phyloP scores from a whole-genome alignment of 768 basidiomycete species.

The Suillus subaureus region DNA sequence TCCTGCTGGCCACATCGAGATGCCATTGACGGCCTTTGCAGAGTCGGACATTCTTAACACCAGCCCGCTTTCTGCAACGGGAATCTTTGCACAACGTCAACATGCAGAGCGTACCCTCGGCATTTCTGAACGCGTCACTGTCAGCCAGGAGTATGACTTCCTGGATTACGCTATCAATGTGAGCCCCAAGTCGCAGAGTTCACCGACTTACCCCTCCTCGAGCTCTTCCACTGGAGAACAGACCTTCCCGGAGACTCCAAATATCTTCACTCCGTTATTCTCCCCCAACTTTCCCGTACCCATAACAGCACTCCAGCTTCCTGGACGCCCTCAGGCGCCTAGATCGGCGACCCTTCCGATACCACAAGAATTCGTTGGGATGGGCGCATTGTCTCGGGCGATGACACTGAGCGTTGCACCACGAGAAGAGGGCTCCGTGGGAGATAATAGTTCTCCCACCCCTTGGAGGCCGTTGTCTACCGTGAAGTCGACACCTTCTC shows the following conservation, averaged over 20 bases:
- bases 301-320: slow-evolving; percentile 12
- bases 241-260: slow-evolving; percentile 79
- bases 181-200: slow-evolving; percentile 31
- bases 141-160: too few species aligned
- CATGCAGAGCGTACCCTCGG: slow-evolving; percentile 37
- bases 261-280: slow-evolving; percentile 56
- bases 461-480: slow-evolving; percentile 22
- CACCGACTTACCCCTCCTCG: slow-evolving; percentile 28
- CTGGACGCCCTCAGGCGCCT: slow-evolving; percentile 23
- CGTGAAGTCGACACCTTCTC: slow-evolving; percentile 2
- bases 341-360: slow-evolving; percentile 37
- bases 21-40: slow-evolving; percentile 32
- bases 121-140: slow-evolving; percentile 49
- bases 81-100: slow-evolving; percentile 40
- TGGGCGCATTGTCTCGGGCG: slow-evolving; percentile 43
- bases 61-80: slow-evolving; percentile 15
- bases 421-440: neutral
- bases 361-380: slow-evolving; percentile 36
- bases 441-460: neutral
- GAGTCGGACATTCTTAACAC: slow-evolving; percentile 30
- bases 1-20: slow-evolving; percentile 20
- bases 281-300: slow-evolving; percentile 33
- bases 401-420: slow-evolving; percentile 35
- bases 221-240: slow-evolving; percentile 44
- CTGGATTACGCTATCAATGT: slow-evolving; percentile 49